Base-by-base conservation (phyloP, 2,329 filamentous ascomycete genomes). In the Clarireedia hainanense region DNA sequence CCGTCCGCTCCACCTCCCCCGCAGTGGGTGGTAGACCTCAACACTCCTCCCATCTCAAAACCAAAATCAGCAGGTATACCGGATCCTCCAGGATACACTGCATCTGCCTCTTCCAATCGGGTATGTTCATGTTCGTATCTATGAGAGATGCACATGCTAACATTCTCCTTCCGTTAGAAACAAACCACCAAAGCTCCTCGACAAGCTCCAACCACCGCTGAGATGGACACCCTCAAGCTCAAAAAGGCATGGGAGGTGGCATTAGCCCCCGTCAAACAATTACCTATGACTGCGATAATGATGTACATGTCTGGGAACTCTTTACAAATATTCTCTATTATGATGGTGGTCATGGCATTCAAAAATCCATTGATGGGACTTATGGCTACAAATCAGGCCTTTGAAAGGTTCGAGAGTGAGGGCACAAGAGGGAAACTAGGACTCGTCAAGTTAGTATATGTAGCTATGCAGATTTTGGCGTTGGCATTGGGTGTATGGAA, bases 271-370 rank as follows among this genome's bases (percentile, higher is more conserved):
- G 86, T 94, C 60, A 99, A 99, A 76, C 85, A 87, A 70, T 79
- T 99, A 47, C 94, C 94, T 57, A 99, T 99, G 94, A 97, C 95
- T 56, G 91, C 86, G 61, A 92, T 99, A 71, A 96, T 96, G 85
- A 97, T 97, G 91, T 99, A 99, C 80, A 99, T 99, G 94, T 95
- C 92, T 34, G 94, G 94, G 67, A 99, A 97, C 75, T 91, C 89
- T 59, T 82, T 99, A 47, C 94, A 99, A 71, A 97, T 99, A 63
- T 99, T 99, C 77, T 95, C 88, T 73, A 97, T 99, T 74, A 97
- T 97, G 90, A 99, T 97, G 91, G 92, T 97, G 17, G 91, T 92
- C 67, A 97, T 96, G 88, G 85, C 95, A 47, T 99, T 99, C 80
- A 97, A 97, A 78, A 95, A 89, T 63, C 94, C 94, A 9, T 80